phyloP scores from a whole-genome alignment of 192 early-diverging fungal species.

The Backusella australiensis region DNA sequence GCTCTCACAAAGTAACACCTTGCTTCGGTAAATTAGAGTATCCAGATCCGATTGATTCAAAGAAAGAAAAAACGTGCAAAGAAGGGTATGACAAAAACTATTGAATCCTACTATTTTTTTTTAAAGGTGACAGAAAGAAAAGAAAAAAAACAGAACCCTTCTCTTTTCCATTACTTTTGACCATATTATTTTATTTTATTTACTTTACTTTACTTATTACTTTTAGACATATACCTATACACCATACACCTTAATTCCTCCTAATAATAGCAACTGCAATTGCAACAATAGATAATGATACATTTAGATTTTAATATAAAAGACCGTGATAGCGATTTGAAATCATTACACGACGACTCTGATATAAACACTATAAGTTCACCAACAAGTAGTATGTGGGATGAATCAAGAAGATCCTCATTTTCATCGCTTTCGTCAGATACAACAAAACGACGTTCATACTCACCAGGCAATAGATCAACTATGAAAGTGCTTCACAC shows the following conservation, averaged over 20 bases:
- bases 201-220: background rate
- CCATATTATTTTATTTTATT: background rate
- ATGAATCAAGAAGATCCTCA: conserved; percentile 11
- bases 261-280: background rate
- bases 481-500: background rate
- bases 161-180: background rate
- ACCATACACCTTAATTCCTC: background rate
- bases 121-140: background rate
- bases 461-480: background rate
- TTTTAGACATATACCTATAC: background rate
- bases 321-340: background rate
- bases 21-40: background rate
- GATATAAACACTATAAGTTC: conserved; percentile 6
- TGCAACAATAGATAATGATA: background rate
- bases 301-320: conserved; percentile 1
- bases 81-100: background rate
- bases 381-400: conserved; percentile 7
- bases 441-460: background rate
- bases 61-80: conserved; percentile 2
- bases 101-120: background rate
- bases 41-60: background rate
- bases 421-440: conserved; percentile 10
- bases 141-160: background rate
- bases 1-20: background rate
- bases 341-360: background rate